Conservation (phyloP, 805 yeast genomes). For the Middelhovenomyces tepae region DNA sequence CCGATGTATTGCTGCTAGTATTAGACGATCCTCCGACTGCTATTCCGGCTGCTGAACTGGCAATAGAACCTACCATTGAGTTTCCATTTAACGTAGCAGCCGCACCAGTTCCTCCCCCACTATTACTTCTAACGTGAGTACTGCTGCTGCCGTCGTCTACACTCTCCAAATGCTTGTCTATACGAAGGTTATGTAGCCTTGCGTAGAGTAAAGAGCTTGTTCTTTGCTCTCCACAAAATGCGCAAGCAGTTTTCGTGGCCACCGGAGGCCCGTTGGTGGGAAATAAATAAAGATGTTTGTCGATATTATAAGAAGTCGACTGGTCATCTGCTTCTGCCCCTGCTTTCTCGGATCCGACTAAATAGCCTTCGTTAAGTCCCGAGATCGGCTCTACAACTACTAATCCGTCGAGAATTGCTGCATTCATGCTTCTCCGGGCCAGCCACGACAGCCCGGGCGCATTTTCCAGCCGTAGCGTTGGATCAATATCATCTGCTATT, state of each 20-base stretch:
- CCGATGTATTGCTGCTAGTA: constrained; percentile 17
- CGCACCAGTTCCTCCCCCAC: no score
- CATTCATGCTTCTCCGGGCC: constrained; percentile 51
- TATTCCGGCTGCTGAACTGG: no score
- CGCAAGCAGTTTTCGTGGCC: constrained; percentile 67
- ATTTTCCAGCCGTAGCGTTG: constrained; percentile 52
- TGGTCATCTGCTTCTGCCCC: neutral
- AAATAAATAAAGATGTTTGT: constrained; percentile 29
- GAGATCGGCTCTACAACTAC: constrained; percentile 81
- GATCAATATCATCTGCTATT: constrained; percentile 72
- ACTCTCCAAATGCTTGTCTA: constrained; percentile 20
- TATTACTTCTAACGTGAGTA: no score
- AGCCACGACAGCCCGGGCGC: constrained; percentile 60
- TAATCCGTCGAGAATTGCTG: constrained; percentile 66
- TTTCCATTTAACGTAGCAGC: neutral
- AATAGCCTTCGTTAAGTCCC: constrained; percentile 70
- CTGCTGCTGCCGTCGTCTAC: neutral
- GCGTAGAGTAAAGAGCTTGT: constrained; percentile 66
- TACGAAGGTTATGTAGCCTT: constrained; percentile 60
- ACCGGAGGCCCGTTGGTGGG: constrained; percentile 53
- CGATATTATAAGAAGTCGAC: no score
- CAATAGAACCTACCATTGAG: neutral
- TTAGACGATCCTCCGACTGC: no score
- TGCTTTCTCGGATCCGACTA: neutral
- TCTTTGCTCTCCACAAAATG: constrained; percentile 75